These are phyloP conservation scores for Medicago arabica DNA, from an alignment of 306 rosid species.

Conservation along the genomic window DNA sequence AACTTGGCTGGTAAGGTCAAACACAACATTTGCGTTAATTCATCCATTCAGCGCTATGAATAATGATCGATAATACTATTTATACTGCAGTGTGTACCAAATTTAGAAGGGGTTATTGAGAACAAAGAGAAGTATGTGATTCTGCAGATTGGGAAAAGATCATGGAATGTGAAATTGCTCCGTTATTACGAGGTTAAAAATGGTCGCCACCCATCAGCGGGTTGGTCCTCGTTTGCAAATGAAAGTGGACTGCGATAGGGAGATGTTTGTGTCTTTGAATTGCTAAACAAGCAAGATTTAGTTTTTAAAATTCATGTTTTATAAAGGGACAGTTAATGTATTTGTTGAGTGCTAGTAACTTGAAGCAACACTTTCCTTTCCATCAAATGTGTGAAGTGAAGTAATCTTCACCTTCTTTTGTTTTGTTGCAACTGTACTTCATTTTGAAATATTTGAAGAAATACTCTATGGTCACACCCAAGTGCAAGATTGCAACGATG, in stretches of 20 bases:
- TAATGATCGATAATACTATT: neutral
- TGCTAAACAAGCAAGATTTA: neutral
- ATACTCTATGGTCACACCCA: too few relatives aligned
- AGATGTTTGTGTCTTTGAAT: slow-evolving; percentile 45
- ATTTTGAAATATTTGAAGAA: too few relatives aligned
- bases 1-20: neutral
- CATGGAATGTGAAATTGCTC: slow-evolving; percentile 34
- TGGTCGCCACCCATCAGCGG: neutral
- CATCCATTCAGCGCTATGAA: neutral
- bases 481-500: too few relatives aligned
- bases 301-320: slow-evolving; percentile 36
- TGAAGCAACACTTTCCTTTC: neutral
- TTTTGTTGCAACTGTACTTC: neutral
- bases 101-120: slow-evolving; percentile 4
- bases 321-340: neutral
- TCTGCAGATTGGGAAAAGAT: slow-evolving; percentile 16
- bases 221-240: neutral
- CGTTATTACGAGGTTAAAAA: rapidly evolving
- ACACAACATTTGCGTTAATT: neutral
- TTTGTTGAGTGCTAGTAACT: too few relatives aligned
- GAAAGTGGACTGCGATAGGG: slow-evolving; percentile 22
- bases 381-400: neutral
- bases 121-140: neutral
- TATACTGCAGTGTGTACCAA: slow-evolving; percentile 30
- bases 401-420: neutral